Percentiles rank a stretch among this genome's conserved stretches.
Evolutionary conservation across 2,329 filamentous ascomycete species (phyloP).

Genomic region (Helotiales sp.): DNA sequence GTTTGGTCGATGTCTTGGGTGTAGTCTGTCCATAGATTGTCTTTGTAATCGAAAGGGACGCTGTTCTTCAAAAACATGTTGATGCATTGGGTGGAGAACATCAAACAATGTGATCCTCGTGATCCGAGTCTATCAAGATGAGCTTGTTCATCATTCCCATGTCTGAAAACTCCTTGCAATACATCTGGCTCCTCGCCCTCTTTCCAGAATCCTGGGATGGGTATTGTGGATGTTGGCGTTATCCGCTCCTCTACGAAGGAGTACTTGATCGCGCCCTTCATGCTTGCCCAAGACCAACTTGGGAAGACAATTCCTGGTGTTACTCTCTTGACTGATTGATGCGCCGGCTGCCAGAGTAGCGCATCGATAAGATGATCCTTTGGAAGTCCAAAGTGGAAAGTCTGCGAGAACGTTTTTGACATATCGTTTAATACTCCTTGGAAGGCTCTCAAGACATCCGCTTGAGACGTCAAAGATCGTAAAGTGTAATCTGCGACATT

Average conservation of each 20-base stretch:
- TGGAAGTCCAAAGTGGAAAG: slow-evolving; percentile 8
- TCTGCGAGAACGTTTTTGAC: slow-evolving; percentile 1
- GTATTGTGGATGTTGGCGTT: not conserved
- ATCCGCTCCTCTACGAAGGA: slow-evolving; percentile 9
- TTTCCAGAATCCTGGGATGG: slow-evolving; percentile 9
- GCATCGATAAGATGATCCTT: slow-evolving; percentile 1
- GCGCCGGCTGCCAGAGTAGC: slow-evolving; percentile 7
- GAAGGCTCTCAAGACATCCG: slow-evolving; percentile 15
- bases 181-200: slow-evolving; percentile 8
- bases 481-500: slow-evolving; percentile 11
- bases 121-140: not conserved
- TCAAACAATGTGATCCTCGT: not conserved
- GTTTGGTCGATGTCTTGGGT: slow-evolving; percentile 12
- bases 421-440: slow-evolving; percentile 11
- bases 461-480: slow-evolving; percentile 9
- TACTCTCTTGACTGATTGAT: not conserved
- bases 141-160: not conserved
- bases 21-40: slow-evolving; percentile 22
- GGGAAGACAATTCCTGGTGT: not conserved
- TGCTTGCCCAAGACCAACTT: slow-evolving; percentile 13
- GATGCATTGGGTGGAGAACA: slow-evolving; percentile 8
- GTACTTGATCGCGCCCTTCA: slow-evolving; percentile 13
- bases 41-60: slow-evolving; percentile 9
- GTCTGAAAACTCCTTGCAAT: not conserved
- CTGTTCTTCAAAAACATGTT: slow-evolving; percentile 10